Evolutionary conservation across 2,329 filamentous ascomycete genomes (phyloP).

Genomic region (Sporothrix brasiliensis): DNA sequence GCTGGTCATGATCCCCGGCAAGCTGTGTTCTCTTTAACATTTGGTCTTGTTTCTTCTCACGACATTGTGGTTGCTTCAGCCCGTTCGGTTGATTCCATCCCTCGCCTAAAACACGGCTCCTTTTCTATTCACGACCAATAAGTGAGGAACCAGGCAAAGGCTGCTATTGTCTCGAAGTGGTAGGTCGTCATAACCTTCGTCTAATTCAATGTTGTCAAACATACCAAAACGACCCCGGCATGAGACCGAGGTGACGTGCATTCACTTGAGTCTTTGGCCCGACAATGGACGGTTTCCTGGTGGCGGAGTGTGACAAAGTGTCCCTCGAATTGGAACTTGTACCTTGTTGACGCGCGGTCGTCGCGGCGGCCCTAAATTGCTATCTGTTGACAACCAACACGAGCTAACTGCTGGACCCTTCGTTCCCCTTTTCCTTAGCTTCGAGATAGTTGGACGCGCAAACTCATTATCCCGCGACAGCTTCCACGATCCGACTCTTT

Average conservation of each 20-base stretch:
- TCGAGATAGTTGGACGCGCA: constrained; percentile 7
- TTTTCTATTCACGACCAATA: background rate
- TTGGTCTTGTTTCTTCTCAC: constrained; percentile 10
- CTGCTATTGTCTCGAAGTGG: constrained; percentile 18
- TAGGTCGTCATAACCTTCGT: background rate
- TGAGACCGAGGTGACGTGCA: background rate
- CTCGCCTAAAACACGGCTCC: constrained; percentile 4
- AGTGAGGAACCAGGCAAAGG: background rate
- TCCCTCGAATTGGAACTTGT: background rate
- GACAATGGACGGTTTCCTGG: background rate
- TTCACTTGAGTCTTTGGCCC: constrained; percentile 12
- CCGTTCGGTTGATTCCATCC: background rate
- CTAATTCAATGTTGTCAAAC: background rate
- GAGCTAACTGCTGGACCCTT: constrained; percentile 9
- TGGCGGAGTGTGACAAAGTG: background rate
- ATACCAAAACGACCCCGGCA: background rate
- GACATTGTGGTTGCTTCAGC: constrained; percentile 15
- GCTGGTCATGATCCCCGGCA: constrained; percentile 13
- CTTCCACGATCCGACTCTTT: background rate
- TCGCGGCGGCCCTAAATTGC: constrained; percentile 1
- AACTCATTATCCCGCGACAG: background rate
- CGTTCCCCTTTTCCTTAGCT: constrained; percentile 19
- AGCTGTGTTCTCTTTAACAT: constrained; percentile 20
- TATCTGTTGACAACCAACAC: constrained; percentile 5
- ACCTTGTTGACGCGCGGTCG: constrained; percentile 4